Evolutionary conservation across 129 eudicot genomes (phyloP), one percentile per base, ranked within the genome.

Genomic region (Flaveria bidentis): DNA sequence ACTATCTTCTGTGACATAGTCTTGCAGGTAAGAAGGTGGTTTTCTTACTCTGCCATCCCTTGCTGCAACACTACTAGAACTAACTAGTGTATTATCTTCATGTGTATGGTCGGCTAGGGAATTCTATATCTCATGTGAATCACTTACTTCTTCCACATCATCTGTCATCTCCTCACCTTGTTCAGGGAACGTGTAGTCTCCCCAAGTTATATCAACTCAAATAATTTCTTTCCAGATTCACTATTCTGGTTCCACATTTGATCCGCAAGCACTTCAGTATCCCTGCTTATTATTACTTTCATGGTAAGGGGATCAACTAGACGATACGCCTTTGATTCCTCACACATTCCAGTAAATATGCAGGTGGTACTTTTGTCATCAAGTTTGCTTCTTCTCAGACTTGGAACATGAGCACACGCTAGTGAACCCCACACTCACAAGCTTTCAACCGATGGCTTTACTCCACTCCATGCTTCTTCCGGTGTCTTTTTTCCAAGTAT

Each of bases 171-270:
- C 36, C 0, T 30, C 36, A 30, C 4, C 0, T 4, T 30, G 36
- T 2, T 30, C 5, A 4, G 36, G 0, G 36, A 30, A 30, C 0
- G 4, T 30, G 5, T 30, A 30, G 5, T 30, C 36, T 30, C 5
- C 36, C 36, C 36, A 30, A 2, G 0, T 30, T 30, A 30, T 30
- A 0, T 12, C 26, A 17, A 6, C 17, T 0, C 61, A 16, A 0
- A 0, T 10, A 0, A 0, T 4, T 11, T 1, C 14, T 13, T 1
- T 2, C 0, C 12, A 0, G 5, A 1, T 13, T 3, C 22, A 1
- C 0, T 16, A 2, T 0, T 20, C 36, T 6, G 23, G 5, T 1
- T 0, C 65, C 15, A 23, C 0, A 9, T 10, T 13, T 20, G 0
- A 17, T 9, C 9, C 22, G 14, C 8, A 1, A 1, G 5, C 0